Percentiles rank a stretch among this genome's conserved stretches.
Evolutionary conservation across 257 asterid genomes (phyloP).

Genomic region (Solanum arcanum): DNA sequence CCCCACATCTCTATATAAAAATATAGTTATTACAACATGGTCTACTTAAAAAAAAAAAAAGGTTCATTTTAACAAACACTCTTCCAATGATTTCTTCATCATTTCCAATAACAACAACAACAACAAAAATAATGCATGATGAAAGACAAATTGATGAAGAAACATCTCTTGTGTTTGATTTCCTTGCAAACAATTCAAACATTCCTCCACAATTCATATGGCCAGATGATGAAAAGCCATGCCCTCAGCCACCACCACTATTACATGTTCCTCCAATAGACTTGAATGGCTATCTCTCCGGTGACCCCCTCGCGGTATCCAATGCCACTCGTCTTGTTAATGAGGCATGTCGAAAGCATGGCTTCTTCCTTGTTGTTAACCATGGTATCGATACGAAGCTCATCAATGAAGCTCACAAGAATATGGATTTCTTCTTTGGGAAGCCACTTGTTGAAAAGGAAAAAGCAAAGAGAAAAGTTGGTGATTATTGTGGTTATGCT

Average conservation of each 20-base stretch:
- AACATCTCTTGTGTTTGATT: conserved; percentile 26
- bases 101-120: not conserved
- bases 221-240: conserved; percentile 63
- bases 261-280: conserved; percentile 49
- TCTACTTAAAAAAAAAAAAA: not conserved
- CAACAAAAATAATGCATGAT: conserved; percentile 6
- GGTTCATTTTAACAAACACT: not conserved
- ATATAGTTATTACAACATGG: not conserved
- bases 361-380: conserved; percentile 52
- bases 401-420: conserved; percentile 30
- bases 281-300: conserved; percentile 34
- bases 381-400: conserved; percentile 53
- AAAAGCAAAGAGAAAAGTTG: conserved; percentile 32
- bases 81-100: not conserved
- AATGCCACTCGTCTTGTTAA: conserved; percentile 20
- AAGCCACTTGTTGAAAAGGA: conserved; percentile 39
- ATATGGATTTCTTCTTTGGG: conserved; percentile 29
- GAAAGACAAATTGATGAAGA: not conserved
- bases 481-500: conserved; percentile 66
- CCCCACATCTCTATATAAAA: not conserved
- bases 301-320: conserved; percentile 22
- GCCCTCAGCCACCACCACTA: conserved; percentile 23
- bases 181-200: conserved; percentile 26
- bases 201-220: conserved; percentile 72
- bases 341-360: conserved; percentile 54